Evolutionary conservation across 352 stramenopile genomes (phyloP).

Genomic region (Ophiocytium majus): DNA sequence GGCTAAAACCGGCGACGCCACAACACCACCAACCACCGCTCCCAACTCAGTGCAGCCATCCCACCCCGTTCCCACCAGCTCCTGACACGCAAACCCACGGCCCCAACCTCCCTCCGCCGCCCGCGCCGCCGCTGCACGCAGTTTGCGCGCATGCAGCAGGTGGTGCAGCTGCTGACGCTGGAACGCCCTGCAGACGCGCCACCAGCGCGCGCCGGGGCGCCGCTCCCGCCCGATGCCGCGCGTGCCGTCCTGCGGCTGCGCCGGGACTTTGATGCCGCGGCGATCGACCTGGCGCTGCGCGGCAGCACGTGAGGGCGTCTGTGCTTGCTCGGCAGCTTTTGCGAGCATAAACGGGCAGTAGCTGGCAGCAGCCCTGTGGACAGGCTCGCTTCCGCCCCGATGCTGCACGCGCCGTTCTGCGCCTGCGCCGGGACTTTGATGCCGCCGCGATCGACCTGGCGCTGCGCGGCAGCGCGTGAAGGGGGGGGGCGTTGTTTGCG

Average conservation of each 20-base stretch:
- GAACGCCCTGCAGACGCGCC: conserved; percentile 45
- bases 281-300: conserved; percentile 29
- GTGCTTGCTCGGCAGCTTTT: background rate
- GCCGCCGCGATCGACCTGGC: conserved; percentile 33
- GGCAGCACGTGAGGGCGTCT: background rate
- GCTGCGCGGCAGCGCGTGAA: background rate
- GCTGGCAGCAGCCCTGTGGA: too few relatives aligned
- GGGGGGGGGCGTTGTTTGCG: background rate
- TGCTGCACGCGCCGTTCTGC: conserved; percentile 32
- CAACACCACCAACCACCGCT: too few relatives aligned
- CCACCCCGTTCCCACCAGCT: too few relatives aligned
- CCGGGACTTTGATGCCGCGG: conserved; percentile 35
- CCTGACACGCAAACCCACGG: background rate
- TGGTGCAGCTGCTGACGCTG: conserved; percentile 51
- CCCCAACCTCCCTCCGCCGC: background rate
- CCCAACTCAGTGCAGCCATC: too few relatives aligned
- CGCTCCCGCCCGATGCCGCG: conserved; percentile 31
- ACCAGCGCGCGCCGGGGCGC: conserved; percentile 33
- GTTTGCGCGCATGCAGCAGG: background rate
- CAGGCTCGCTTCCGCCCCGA: conserved; percentile 25
- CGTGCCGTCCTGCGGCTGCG: conserved; percentile 40
- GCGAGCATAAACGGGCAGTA: too few relatives aligned
- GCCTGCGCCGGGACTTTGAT: conserved; percentile 42
- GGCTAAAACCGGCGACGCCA: too few relatives aligned
- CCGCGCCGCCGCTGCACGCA: background rate